Conservation (phyloP, 2,329 filamentous ascomycete genomes). For the Sclerotinia glacialis region DNA sequence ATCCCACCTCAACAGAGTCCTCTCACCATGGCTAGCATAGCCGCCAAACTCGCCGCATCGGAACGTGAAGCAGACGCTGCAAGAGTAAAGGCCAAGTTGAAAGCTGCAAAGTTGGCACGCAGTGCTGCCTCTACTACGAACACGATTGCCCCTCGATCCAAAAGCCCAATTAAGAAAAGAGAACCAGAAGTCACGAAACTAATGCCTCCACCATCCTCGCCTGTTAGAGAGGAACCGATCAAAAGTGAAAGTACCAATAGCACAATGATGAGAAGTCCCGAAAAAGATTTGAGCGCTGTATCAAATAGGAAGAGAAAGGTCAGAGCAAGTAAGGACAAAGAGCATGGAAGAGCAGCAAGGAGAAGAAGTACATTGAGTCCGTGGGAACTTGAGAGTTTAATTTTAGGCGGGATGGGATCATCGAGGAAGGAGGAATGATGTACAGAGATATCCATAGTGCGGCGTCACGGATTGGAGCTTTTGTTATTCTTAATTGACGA, state of each 20-base stretch:
- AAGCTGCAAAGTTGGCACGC: constrained; percentile 48
- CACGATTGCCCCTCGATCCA: neutral
- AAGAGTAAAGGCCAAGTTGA: constrained; percentile 60
- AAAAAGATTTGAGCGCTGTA: constrained; percentile 21
- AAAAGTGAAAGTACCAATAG: constrained; percentile 21
- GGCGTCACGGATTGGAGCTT: constrained; percentile 8
- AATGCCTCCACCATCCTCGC: constrained; percentile 39
- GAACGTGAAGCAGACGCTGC: constrained; percentile 63
- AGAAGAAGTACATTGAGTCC: constrained; percentile 73
- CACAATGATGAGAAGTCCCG: constrained; percentile 7
- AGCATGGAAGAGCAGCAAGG: constrained; percentile 50
- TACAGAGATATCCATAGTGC: neutral
- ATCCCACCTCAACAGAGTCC: constrained; percentile 50
- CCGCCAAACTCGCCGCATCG: constrained; percentile 61
- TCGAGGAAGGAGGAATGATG: constrained; percentile 14
- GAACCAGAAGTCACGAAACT: constrained; percentile 31
- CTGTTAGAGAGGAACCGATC: constrained; percentile 23
- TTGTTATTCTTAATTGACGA: constrained; percentile 15
- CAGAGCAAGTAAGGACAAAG: constrained; percentile 38
- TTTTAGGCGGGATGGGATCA: constrained; percentile 43
- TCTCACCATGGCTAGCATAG: constrained; percentile 59
- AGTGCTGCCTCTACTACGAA: constrained; percentile 11
- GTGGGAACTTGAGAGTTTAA: constrained; percentile 68
- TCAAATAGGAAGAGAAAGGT: constrained; percentile 44
- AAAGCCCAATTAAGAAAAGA: constrained; percentile 15